A percentile compares a stretch with the other conserved stretches of the same genome.
Evolutionary conservation across 2,329 filamentous ascomycete species (phyloP).

Genomic region (Claviceps pazoutovae): DNA sequence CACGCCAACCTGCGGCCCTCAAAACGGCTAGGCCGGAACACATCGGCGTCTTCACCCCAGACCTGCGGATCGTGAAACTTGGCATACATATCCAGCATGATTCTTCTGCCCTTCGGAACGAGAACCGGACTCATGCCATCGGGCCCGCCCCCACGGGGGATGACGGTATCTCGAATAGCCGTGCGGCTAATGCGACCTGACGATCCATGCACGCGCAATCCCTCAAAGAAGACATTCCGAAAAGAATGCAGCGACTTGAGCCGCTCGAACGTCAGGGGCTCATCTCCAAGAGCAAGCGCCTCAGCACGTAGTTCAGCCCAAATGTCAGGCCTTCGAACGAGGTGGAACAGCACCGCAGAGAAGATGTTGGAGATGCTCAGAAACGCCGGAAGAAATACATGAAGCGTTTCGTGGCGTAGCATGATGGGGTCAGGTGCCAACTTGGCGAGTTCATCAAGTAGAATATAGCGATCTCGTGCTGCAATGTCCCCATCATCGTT

Average conservation of each 20-base stretch:
- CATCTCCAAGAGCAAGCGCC: neutral
- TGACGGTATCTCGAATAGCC: slow-evolving; percentile 3
- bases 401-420: slow-evolving; percentile 2
- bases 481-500: neutral
- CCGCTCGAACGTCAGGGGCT: neutral
- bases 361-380: slow-evolving; percentile 1
- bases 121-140: slow-evolving; percentile 1
- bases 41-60: slow-evolving; percentile 1
- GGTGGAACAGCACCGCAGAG: neutral
- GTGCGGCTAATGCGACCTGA: slow-evolving; percentile 2
- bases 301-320: slow-evolving; percentile 1
- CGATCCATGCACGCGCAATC: slow-evolving; percentile 1
- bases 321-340: neutral
- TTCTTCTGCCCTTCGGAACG: neutral
- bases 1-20: neutral
- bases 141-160: slow-evolving; percentile 2
- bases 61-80: neutral
- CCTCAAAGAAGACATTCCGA: slow-evolving; percentile 1
- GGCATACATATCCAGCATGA: slow-evolving; percentile 1
- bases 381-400: slow-evolving; percentile 2
- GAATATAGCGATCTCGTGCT: neutral
- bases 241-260: slow-evolving; percentile 1
- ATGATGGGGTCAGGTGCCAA: neutral
- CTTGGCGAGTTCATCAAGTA: slow-evolving; percentile 3
- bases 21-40: slow-evolving; percentile 2